Conservation (phyloP, 192 early-diverging fungal genomes). For the Mortierella claussenii region DNA sequence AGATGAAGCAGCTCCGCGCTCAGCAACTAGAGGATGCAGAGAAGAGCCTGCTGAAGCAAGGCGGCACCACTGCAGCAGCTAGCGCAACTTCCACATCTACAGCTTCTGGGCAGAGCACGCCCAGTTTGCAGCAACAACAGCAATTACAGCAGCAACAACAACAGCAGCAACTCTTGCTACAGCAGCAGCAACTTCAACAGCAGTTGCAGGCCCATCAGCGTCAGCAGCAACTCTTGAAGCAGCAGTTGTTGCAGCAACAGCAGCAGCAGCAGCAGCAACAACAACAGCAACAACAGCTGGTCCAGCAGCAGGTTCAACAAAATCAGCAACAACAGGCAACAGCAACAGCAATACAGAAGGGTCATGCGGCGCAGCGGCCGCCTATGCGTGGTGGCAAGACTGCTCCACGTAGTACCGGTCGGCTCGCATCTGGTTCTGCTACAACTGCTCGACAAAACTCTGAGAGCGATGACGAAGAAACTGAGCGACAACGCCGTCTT, state of each 20-base stretch:
- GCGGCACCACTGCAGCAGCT: not conserved
- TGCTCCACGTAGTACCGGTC: constrained; percentile 17
- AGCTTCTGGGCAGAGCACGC: constrained; percentile 23
- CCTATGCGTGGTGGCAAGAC: constrained; percentile 38
- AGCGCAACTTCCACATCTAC: not conserved
- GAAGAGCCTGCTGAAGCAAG: constrained; percentile 39
- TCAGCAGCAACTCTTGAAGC: constrained; percentile 40
- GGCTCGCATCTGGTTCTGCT: no score
- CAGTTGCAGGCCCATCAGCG: constrained; percentile 43
- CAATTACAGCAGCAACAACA: constrained; percentile 29
- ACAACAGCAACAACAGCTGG: constrained; percentile 38
- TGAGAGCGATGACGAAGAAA: constrained; percentile 27
- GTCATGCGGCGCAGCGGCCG: not conserved
- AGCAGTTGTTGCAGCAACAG: constrained; percentile 39
- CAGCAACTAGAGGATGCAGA: constrained; percentile 48
- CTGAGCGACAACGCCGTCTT: constrained; percentile 9
- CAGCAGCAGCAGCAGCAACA: constrained; percentile 30
- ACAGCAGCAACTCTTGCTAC: constrained; percentile 39
- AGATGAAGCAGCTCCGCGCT: constrained; percentile 59
- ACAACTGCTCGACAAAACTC: not conserved
- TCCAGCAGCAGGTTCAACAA: constrained; percentile 42
- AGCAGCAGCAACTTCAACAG: constrained; percentile 44
- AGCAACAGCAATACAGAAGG: constrained; percentile 5
- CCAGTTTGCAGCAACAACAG: constrained; percentile 28
- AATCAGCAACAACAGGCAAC: constrained; percentile 29